These are phyloP conservation scores for Microbotryomycetes sp. DNA, from an alignment of 1,284 basidiomycete species.

Conservation along the genomic window DNA sequence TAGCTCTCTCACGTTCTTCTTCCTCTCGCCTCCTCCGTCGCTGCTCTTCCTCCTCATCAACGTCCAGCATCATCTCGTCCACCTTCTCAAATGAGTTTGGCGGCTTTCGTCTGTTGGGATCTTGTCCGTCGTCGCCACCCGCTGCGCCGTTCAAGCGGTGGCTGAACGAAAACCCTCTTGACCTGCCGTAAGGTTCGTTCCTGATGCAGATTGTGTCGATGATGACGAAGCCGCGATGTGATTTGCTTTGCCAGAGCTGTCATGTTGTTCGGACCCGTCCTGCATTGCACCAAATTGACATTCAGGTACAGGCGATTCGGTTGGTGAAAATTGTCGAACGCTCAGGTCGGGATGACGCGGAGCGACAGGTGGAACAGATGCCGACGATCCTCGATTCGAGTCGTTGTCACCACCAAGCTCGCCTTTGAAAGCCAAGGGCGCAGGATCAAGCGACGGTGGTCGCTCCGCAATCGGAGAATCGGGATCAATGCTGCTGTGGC, in stretches of 20 bases:
- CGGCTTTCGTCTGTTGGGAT: constrained; percentile 3
- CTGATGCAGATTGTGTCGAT: too few species aligned
- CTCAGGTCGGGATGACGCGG: neutral
- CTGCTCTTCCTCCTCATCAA: constrained; percentile 7
- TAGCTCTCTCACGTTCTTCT: neutral
- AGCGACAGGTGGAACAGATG: neutral
- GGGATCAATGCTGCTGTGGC: neutral
- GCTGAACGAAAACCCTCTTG: neutral
- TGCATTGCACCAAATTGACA: too few species aligned
- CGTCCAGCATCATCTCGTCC: neutral
- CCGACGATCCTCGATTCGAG: neutral
- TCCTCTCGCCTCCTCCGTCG: constrained; percentile 1
- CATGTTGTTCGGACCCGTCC: too few species aligned
- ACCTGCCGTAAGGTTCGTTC: neutral
- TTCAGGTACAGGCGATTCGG: neutral
- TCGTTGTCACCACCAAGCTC: neutral
- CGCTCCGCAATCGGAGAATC: neutral
- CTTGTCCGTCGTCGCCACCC: neutral
- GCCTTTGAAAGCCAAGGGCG: neutral
- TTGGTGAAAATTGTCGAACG: neutral
- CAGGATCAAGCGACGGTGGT: neutral
- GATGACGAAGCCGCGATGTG: too few species aligned
- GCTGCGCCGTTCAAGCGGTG: constrained; percentile 8
- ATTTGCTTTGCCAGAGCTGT: too few species aligned
- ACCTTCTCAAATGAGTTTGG: neutral